Conservation (phyloP, 805 yeast genomes). For the Candida coleopterorum region DNA sequence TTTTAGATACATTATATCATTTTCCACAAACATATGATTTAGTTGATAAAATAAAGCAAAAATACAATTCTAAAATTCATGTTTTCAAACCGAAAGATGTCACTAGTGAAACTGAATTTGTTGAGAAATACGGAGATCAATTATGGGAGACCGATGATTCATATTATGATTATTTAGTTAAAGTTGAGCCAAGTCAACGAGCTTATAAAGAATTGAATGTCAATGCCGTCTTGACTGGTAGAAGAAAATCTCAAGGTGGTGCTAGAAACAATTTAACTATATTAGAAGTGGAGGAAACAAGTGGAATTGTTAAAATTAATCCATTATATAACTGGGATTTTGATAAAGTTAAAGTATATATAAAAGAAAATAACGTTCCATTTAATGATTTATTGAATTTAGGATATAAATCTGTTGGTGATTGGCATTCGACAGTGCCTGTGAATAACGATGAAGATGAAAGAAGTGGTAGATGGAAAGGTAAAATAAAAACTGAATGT, state of each 20-base stretch:
- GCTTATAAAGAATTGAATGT: conserved; percentile 72
- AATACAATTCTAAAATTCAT: conserved; percentile 56
- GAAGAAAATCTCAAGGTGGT: conserved; percentile 89
- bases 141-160: conserved; percentile 83
- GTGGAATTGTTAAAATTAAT: conserved; percentile 78
- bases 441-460: conserved; percentile 91
- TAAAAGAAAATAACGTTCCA: conserved; percentile 70
- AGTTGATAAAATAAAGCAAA: conserved; percentile 50
- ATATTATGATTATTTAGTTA: conserved; percentile 78
- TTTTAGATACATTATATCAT: conserved; percentile 87
- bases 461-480: conserved; percentile 96
- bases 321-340: conserved; percentile 86
- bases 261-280: conserved; percentile 67
- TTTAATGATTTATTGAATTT: conserved; percentile 77
- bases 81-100: conserved; percentile 63
- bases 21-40: conserved; percentile 89
- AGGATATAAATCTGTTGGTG: conserved; percentile 91
- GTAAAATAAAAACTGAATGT: conserved; percentile 87
- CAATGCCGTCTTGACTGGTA: conserved; percentile 86
- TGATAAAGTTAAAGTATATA: conserved; percentile 61
- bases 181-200: conserved; percentile 88
- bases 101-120: conserved; percentile 58
- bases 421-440: conserved; percentile 91
- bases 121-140: conserved; percentile 60
- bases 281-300: conserved; percentile 66